phyloP scores from a whole-genome alignment of 257 asterid species.

The Salvia splendens region DNA sequence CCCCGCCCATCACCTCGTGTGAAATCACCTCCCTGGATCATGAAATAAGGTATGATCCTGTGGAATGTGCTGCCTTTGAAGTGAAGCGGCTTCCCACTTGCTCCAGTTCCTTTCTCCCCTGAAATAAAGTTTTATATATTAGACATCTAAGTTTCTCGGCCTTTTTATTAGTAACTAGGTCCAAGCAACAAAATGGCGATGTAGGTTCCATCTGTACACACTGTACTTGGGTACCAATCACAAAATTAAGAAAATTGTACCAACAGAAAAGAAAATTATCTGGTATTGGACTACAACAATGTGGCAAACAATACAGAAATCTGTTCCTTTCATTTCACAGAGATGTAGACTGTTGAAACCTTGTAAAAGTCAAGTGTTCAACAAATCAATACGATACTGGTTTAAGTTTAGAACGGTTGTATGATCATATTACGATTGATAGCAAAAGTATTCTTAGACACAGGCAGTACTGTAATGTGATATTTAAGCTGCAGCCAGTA shows the following conservation, averaged over 20 bases:
- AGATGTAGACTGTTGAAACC: slow-evolving; percentile 6
- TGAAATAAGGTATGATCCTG: slow-evolving; percentile 87
- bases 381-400: background rate
- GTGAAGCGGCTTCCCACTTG: slow-evolving; percentile 74
- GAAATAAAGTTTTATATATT: slow-evolving; percentile 31
- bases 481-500: slow-evolving; percentile 9
- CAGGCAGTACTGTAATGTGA: background rate
- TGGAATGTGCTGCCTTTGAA: slow-evolving; percentile 85
- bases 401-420: background rate
- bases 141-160: slow-evolving; percentile 20
- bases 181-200: slow-evolving; percentile 19
- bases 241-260: slow-evolving; percentile 14
- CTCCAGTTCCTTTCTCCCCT: slow-evolving; percentile 92
- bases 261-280: background rate
- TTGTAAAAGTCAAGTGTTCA: slow-evolving; percentile 4
- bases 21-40: slow-evolving; percentile 98
- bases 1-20: slow-evolving; percentile 92
- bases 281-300: background rate
- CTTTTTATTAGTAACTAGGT: slow-evolving; percentile 11
- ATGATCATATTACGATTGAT: background rate
- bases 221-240: background rate
- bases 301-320: background rate
- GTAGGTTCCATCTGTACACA: background rate
- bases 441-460: slow-evolving; percentile 9
- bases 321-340: background rate